These are phyloP conservation scores for Blastocystis sp. DNA, from an alignment of 352 stramenopile genomes.

Conservation along the genomic window DNA sequence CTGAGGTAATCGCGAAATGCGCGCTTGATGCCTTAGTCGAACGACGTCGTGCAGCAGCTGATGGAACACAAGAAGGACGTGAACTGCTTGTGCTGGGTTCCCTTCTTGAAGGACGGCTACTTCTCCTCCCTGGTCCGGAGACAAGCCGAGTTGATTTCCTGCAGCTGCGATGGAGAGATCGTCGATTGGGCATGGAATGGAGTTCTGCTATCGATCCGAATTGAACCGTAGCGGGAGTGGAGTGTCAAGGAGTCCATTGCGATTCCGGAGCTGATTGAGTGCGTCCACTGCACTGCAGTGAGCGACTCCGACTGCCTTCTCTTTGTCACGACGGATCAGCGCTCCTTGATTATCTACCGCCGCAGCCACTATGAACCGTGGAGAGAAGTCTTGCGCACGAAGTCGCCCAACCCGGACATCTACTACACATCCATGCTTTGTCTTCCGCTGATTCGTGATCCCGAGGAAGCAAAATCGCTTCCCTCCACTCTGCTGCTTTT, in stretches of 20 bases:
- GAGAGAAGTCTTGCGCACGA: not conserved
- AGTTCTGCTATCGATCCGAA: not conserved
- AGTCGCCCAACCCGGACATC: conserved; percentile 41
- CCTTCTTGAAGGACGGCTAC: conserved; percentile 16
- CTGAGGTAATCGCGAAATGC: not conserved
- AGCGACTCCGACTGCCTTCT: conserved; percentile 13
- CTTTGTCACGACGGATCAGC: conserved; percentile 41
- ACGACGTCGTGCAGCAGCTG: not conserved
- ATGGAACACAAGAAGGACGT: conserved; percentile 4
- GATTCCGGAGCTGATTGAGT: conserved; percentile 41
- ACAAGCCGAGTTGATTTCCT: conserved; percentile 49
- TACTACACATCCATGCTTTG: conserved; percentile 58
- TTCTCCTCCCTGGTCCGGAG: not conserved
- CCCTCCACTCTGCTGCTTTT: not conserved
- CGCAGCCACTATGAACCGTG: not conserved
- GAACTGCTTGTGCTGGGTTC: conserved; percentile 46
- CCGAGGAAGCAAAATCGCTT: too few species aligned
- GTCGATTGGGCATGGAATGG: conserved; percentile 14
- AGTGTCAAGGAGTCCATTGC: not conserved
- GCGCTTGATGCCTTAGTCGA: not conserved
- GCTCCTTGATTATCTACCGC: conserved; percentile 6
- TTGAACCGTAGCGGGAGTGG: not conserved
- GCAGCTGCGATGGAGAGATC: conserved; percentile 4
- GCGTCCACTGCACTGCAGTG: not conserved
- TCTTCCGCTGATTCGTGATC: not conserved